Evolutionary conservation across 1,284 basidiomycete genomes (phyloP).

Genomic region (Austroboletus novae-zelandiae): DNA sequence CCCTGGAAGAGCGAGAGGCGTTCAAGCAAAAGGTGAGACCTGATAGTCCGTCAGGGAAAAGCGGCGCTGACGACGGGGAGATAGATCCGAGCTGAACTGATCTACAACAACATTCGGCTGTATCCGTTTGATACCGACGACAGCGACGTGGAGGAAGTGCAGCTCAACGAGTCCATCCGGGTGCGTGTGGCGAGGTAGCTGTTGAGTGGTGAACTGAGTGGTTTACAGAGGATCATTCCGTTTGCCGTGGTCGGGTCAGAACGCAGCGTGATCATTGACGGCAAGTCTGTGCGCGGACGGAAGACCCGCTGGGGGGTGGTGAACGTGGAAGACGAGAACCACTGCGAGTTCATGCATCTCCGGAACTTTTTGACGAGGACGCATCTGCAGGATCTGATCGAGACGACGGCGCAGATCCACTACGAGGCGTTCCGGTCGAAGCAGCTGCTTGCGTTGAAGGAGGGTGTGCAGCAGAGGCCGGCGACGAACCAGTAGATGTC

Average conservation of each 20-base stretch:
- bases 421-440: slow-evolving; percentile 99
- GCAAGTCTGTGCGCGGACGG: slow-evolving; percentile 91
- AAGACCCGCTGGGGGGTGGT: slow-evolving; percentile 99
- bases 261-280: slow-evolving; percentile 90
- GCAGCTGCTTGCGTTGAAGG: slow-evolving; percentile 92
- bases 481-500: slow-evolving; percentile 27
- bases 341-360: slow-evolving; percentile 98
- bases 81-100: slow-evolving; percentile 90
- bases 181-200: slow-evolving; percentile 44
- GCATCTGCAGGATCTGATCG: slow-evolving; percentile 97
- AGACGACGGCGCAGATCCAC: slow-evolving; percentile 98
- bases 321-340: slow-evolving; percentile 94
- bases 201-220: slow-evolving; percentile 3
- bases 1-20: slow-evolving; percentile 85
- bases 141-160: slow-evolving; percentile 88
- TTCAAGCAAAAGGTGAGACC: slow-evolving; percentile 85
- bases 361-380: slow-evolving; percentile 97
- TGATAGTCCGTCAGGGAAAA: not conserved
- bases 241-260: slow-evolving; percentile 98
- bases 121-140: slow-evolving; percentile 99
- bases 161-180: slow-evolving; percentile 88
- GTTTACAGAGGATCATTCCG: slow-evolving; percentile 80
- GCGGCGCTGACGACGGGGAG: slow-evolving; percentile 6
- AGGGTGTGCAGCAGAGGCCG: slow-evolving; percentile 65
- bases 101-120: slow-evolving; percentile 89